Base-by-base conservation (phyloP, 352 stramenopile species). In the Phytophthora litchii region DNA sequence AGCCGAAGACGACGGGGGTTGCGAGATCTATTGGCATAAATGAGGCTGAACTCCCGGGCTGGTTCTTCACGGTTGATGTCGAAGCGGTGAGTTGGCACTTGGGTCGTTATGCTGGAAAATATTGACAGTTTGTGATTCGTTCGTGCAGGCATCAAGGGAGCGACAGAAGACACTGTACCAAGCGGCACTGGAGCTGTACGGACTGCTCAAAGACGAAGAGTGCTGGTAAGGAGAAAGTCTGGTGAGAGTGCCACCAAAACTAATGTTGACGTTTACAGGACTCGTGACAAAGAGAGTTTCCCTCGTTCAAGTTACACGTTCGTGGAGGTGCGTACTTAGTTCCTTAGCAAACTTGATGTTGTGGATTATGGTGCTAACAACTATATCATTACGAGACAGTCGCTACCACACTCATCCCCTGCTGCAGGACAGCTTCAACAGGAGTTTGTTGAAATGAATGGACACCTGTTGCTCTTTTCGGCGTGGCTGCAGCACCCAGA, bases 211-310 rank as follows among this genome's bases (percentile, higher is more conserved):
- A 19, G 83, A 92, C 40, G 83, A 88, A 47, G 77, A 86, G 27
- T 84, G 80, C 64, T 92, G 81, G 80, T 90, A 66, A 32, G 52
- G 4, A 21, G 47, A 10, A 10, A 8, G 12, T 20, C 12, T 40
- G 16, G 10, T 13, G 42, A 3, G 29, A 3, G 19, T 60, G 23
- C 13, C 46, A 31, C 9, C 7, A 14, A 12, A 8, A 14, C 17
- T 50, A 27, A 32, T 16, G 23, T 57, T 43, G 16, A 8, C 31
- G 21, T 10, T 40, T 52, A 29, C 49, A 90, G 83, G 83, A 85
- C 60, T 13, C 83, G 80, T 3, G 83, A 92, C 54, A 89, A 89
- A 56, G 83, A 92, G 16, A 92, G 83, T 56, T 92, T 91, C 50
- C 83, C 83, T 1, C 77, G 80, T 14, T 92, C 83, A 3, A 89